phyloP scores from a whole-genome alignment of 257 asterid genomes.

The Anisodus acutangulus region DNA sequence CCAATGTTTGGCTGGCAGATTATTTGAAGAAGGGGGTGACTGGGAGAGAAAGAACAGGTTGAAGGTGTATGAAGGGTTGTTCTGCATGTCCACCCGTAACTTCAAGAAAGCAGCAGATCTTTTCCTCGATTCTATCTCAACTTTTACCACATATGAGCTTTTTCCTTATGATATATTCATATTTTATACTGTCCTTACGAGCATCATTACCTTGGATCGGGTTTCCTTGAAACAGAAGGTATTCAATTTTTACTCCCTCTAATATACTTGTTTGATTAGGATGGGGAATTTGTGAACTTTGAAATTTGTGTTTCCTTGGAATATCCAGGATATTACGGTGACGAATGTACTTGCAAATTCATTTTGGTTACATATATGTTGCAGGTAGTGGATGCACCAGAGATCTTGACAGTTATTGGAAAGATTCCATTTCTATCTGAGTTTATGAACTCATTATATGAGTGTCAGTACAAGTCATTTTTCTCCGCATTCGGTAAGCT shows the following conservation, averaged over 20 bases:
- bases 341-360: not conserved
- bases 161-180: constrained; percentile 86
- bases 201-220: constrained; percentile 89
- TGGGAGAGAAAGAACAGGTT: constrained; percentile 97
- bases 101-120: constrained; percentile 91
- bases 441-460: constrained; percentile 78
- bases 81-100: constrained; percentile 94
- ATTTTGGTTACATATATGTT: constrained; percentile 36
- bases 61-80: constrained; percentile 94
- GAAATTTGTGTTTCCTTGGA: too few species aligned
- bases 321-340: not conserved
- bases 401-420: constrained; percentile 83
- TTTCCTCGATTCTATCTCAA: constrained; percentile 94
- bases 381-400: constrained; percentile 97
- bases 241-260: constrained; percentile 16
- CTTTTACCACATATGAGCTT: constrained; percentile 96
- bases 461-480: constrained; percentile 82
- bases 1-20: constrained; percentile 48
- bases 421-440: constrained; percentile 75
- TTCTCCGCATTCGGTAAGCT: constrained; percentile 82
- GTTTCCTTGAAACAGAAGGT: constrained; percentile 93
- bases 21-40: constrained; percentile 98
- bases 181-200: constrained; percentile 84
- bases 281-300: not conserved
- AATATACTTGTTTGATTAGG: not conserved